Percentiles rank a stretch among this genome's conserved stretches.
Evolutionary conservation across 495 filamentous ascomycete genomes (phyloP).

Genomic region (Pyrenula massariospora): DNA sequence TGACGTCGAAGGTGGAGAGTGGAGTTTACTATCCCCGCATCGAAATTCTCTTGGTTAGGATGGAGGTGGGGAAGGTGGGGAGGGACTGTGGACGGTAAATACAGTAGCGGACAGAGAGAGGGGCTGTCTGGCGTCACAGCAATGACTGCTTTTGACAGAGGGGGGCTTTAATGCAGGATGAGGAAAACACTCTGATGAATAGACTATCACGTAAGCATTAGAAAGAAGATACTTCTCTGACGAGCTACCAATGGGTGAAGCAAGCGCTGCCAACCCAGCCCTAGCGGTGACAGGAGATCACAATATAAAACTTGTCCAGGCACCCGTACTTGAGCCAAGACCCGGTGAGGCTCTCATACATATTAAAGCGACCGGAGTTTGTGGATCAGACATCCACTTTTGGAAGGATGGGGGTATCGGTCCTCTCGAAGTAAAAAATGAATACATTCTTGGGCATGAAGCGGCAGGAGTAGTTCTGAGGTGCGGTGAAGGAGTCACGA

Average conservation of each 20-base stretch:
- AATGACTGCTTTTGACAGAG: too few species aligned
- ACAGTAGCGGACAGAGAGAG: too few species aligned
- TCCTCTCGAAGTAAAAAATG: slow-evolving; percentile 60
- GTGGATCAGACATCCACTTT: slow-evolving; percentile 77
- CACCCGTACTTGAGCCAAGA: slow-evolving; percentile 34
- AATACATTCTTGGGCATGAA: slow-evolving; percentile 70
- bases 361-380: slow-evolving; percentile 66
- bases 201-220: too few species aligned
- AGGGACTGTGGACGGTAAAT: too few species aligned
- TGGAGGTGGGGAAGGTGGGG: too few species aligned
- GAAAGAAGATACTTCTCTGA: too few species aligned
- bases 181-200: too few species aligned
- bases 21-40: too few species aligned
- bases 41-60: too few species aligned
- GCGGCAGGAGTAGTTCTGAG: slow-evolving; percentile 59
- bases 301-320: slow-evolving; percentile 34
- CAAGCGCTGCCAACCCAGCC: slow-evolving; percentile 30
- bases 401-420: slow-evolving; percentile 78
- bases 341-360: slow-evolving; percentile 58
- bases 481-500: slow-evolving; percentile 53
- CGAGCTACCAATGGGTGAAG: not conserved
- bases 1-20: too few species aligned
- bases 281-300: slow-evolving; percentile 45
- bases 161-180: too few species aligned
- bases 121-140: too few species aligned